Evolutionary conservation across 805 yeast species (phyloP).

Genomic region (Saccharomycopsis sp.): DNA sequence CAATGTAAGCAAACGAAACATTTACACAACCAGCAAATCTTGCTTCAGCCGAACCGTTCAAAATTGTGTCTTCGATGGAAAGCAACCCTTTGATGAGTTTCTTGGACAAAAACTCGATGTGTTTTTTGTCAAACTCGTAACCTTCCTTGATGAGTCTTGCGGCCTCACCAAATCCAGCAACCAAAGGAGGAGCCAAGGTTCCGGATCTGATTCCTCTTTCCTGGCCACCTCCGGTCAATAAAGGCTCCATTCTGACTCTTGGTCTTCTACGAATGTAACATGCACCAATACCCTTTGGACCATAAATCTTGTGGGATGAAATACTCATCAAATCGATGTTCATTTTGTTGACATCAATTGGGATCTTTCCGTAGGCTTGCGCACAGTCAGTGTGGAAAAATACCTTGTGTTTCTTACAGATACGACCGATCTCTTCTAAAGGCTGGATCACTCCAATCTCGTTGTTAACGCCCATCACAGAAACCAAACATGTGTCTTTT

Average conservation of each 20-base stretch:
- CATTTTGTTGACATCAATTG: conserved; percentile 85
- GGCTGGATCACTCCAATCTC: conserved; percentile 98
- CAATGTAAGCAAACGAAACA: conserved; percentile 93
- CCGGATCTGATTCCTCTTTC: conserved; percentile 98
- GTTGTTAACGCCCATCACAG: conserved; percentile 95
- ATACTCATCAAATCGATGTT: conserved; percentile 91
- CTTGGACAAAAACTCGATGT: conserved; percentile 64
- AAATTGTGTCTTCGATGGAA: conserved; percentile 77
- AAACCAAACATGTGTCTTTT: conserved; percentile 84
- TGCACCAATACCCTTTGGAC: conserved; percentile 98
- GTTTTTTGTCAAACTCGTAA: conserved; percentile 61
- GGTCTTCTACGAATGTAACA: conserved; percentile 95
- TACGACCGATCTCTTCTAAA: conserved; percentile 81
- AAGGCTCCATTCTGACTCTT: conserved; percentile 91
- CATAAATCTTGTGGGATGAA: conserved; percentile 94
- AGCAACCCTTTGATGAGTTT: conserved; percentile 69
- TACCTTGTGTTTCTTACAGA: conserved; percentile 81
- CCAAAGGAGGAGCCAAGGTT: conserved; percentile 93
- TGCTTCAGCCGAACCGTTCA: conserved; percentile 74
- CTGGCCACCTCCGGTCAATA: conserved; percentile 97
- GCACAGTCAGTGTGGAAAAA: conserved; percentile 98
- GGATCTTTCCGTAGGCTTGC: conserved; percentile 93
- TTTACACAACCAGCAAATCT: conserved; percentile 94
- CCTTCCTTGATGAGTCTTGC: conserved; percentile 77
- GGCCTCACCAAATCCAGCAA: conserved; percentile 96